A percentile compares a stretch with the other conserved stretches of the same genome.
phyloP scores from a whole-genome alignment of 805 yeast genomes.

The Lipomyces mesembrius region DNA sequence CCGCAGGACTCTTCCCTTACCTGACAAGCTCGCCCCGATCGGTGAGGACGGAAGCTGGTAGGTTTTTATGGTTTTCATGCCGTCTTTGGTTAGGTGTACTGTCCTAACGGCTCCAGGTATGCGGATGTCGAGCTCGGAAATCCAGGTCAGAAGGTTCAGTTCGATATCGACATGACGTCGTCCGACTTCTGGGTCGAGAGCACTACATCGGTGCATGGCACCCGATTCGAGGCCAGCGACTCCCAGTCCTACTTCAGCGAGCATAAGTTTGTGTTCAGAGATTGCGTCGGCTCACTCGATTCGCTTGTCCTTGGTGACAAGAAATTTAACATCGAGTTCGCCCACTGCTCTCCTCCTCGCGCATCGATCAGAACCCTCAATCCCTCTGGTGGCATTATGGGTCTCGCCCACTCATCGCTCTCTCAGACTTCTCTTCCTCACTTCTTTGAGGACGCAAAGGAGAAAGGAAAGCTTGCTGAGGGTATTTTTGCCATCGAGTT shows the following conservation, averaged over 20 bases:
- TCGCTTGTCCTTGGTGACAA: conserved; percentile 17
- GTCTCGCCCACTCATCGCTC: conserved; percentile 35
- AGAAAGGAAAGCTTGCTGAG: conserved; percentile 19
- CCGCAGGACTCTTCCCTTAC: conserved; percentile 31
- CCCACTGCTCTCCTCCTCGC: conserved; percentile 36
- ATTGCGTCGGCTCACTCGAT: conserved; percentile 33
- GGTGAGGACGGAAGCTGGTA: conserved; percentile 32
- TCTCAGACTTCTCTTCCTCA: conserved; percentile 33
- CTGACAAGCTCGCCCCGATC: conserved; percentile 35
- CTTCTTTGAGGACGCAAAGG: conserved; percentile 25
- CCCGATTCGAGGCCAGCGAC: conserved; percentile 24
- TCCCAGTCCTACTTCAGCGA: conserved; percentile 36
- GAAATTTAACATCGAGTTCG: conserved; percentile 25
- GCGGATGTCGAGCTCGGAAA: conserved; percentile 27
- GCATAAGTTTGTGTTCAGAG: conserved; percentile 27
- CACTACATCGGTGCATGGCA: conserved; percentile 34
- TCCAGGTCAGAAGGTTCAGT: conserved; percentile 29
- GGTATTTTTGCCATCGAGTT: conserved; percentile 29
- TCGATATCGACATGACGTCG: conserved; percentile 37
- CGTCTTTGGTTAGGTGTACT: background rate
- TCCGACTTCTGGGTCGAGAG: conserved; percentile 36
- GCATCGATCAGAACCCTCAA: conserved; percentile 33
- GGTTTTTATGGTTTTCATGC: background rate
- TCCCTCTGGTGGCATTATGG: conserved; percentile 37
- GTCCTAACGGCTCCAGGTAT: conserved; percentile 4